Evolutionary conservation across 345 rosid genomes (phyloP).

Genomic region (Odontarrhena argentea): DNA sequence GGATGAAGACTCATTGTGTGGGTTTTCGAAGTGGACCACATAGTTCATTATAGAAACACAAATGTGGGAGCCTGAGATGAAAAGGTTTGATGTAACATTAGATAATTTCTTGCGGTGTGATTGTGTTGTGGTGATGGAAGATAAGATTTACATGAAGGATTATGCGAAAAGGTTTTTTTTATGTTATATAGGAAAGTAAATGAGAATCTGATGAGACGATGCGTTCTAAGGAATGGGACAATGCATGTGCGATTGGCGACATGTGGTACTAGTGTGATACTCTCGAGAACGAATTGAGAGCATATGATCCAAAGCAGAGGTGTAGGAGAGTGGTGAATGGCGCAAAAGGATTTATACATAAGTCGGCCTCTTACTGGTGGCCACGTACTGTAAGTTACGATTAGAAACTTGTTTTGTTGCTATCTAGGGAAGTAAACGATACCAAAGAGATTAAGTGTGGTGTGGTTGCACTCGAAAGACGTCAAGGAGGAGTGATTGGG

Average conservation of each 20-base stretch:
- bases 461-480: background rate
- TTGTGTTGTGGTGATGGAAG: background rate
- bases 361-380: background rate
- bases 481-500: background rate
- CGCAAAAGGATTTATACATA: no score
- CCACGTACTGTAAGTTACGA: background rate
- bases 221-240: background rate
- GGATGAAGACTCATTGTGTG: no score
- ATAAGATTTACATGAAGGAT: background rate
- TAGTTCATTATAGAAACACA: background rate
- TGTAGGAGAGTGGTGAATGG: background rate
- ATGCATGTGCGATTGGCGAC: no score
- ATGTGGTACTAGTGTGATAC: no score
- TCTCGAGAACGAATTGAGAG: background rate
- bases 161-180: background rate
- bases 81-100: background rate
- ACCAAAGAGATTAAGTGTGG: background rate
- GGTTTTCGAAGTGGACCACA: background rate
- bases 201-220: background rate
- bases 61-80: constrained; percentile 10
- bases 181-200: background rate
- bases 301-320: background rate
- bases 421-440: background rate
- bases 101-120: background rate
- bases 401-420: background rate